Conservation (phyloP, 2,329 filamentous ascomycete genomes). For the Alternaria alternata region DNA sequence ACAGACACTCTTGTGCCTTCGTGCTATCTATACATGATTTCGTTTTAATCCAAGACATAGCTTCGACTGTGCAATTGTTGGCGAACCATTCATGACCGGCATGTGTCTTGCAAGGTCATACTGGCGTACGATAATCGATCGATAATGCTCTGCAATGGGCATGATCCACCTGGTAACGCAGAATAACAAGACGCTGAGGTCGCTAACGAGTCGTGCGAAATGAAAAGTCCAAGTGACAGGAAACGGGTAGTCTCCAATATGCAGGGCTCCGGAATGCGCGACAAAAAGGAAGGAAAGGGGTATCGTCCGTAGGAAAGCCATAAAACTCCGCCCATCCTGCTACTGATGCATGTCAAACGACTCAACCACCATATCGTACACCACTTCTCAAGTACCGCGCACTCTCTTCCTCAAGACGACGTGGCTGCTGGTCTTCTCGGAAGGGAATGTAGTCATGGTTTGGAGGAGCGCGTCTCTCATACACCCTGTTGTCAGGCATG, state of each 20-base stretch:
- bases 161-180: conserved; percentile 5
- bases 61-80: not conserved
- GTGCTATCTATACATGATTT: not conserved
- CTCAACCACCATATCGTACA: conserved; percentile 23
- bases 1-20: not conserved
- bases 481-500: conserved; percentile 21
- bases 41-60: not conserved
- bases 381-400: conserved; percentile 20
- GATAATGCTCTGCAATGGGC: not conserved
- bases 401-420: conserved; percentile 16
- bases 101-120: not conserved
- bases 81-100: not conserved
- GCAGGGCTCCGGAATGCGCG: conserved; percentile 14
- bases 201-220: not conserved
- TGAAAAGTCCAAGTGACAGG: not conserved
- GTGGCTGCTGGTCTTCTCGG: conserved; percentile 18
- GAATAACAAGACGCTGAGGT: not conserved
- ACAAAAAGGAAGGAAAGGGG: conserved; percentile 30
- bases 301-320: conserved; percentile 34
- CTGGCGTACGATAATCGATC: not conserved
- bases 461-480: conserved; percentile 21
- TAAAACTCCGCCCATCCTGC: conserved; percentile 19
- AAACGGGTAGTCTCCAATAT: conserved; percentile 14
- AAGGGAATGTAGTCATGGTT: conserved; percentile 20
- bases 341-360: conserved; percentile 18